These are phyloP conservation scores for Tolypocladium endophyticum DNA, from an alignment of 2,329 filamentous ascomycete species.

Conservation along the genomic window DNA sequence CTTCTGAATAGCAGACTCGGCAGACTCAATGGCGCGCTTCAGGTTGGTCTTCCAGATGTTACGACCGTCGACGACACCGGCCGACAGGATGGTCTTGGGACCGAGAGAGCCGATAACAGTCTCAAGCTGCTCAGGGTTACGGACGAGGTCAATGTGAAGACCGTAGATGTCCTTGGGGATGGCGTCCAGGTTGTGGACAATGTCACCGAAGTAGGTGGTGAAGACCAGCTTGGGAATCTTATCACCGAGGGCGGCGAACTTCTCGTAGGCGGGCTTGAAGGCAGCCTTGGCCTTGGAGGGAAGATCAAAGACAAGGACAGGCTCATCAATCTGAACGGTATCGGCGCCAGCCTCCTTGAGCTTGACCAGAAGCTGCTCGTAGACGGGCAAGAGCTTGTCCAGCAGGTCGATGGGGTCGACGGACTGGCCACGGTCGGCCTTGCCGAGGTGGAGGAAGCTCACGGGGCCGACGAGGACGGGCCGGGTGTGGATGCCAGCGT, in stretches of 20 bases:
- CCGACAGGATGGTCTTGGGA: slow-evolving; percentile 81
- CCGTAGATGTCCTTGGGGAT: slow-evolving; percentile 71
- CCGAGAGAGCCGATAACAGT: slow-evolving; percentile 74
- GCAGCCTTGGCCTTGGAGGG: slow-evolving; percentile 83
- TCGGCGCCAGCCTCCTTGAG: slow-evolving; percentile 95
- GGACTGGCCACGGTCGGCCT: slow-evolving; percentile 91
- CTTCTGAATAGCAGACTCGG: slow-evolving; percentile 85
- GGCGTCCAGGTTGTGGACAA: slow-evolving; percentile 96
- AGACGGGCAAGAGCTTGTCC: slow-evolving; percentile 86
- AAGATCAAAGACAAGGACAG: slow-evolving; percentile 90
- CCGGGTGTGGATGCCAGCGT: slow-evolving; percentile 83
- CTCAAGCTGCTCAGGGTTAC: slow-evolving; percentile 95
- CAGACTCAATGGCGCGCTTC: slow-evolving; percentile 82
- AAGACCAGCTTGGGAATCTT: slow-evolving; percentile 81
- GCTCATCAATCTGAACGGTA: slow-evolving; percentile 97
- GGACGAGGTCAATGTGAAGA: slow-evolving; percentile 91
- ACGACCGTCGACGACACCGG: slow-evolving; percentile 93
- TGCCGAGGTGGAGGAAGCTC: slow-evolving; percentile 93
- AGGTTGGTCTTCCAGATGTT: slow-evolving; percentile 99
- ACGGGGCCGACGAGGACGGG: slow-evolving; percentile 93
- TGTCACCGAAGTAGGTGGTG: slow-evolving; percentile 98
- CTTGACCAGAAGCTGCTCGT: slow-evolving; percentile 83
- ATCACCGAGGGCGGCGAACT: slow-evolving; percentile 64
- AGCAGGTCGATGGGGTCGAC: slow-evolving; percentile 91
- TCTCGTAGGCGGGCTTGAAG: slow-evolving; percentile 97